phyloP scores from a whole-genome alignment of 2,329 filamentous ascomycete genomes.

The Clarireedia sp. region DNA sequence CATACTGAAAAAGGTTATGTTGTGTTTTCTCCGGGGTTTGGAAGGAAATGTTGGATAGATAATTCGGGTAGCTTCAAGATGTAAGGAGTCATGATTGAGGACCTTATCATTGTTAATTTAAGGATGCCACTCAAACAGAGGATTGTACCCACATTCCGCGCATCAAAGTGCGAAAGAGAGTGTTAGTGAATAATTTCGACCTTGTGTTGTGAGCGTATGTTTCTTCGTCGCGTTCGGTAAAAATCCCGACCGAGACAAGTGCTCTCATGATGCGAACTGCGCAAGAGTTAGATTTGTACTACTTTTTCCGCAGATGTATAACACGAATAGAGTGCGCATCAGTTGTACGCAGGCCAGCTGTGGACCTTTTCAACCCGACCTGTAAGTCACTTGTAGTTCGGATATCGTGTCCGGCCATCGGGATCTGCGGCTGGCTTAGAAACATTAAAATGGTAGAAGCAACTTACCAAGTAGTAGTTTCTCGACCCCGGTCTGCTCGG shows the following conservation, averaged over 20 bases:
- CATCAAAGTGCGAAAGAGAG: constrained; percentile 2
- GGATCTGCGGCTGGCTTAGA: too few species aligned
- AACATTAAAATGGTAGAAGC: neutral
- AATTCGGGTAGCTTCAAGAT: neutral
- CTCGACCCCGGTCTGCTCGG: neutral
- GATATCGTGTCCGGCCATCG: too few species aligned
- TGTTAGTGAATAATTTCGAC: neutral
- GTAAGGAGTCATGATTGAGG: neutral
- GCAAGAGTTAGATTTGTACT: neutral
- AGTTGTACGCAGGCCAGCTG: too few species aligned
- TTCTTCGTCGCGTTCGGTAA: neutral
- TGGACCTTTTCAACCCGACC: too few species aligned
- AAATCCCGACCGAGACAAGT: neutral
- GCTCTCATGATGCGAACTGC: constrained; percentile 1
- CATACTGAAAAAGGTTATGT: neutral
- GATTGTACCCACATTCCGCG: neutral
- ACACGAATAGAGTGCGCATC: too few species aligned
- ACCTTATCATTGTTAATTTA: neutral
- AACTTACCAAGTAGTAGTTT: neutral
- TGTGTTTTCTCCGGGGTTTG: neutral
- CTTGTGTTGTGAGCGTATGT: neutral
- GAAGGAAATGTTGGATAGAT: neutral
- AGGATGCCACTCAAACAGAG: neutral
- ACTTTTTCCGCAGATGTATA: neutral
- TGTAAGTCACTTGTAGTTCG: too few species aligned